Base-by-base conservation (phyloP, 208 protist species). In the Blechomonas ayalai region DNA sequence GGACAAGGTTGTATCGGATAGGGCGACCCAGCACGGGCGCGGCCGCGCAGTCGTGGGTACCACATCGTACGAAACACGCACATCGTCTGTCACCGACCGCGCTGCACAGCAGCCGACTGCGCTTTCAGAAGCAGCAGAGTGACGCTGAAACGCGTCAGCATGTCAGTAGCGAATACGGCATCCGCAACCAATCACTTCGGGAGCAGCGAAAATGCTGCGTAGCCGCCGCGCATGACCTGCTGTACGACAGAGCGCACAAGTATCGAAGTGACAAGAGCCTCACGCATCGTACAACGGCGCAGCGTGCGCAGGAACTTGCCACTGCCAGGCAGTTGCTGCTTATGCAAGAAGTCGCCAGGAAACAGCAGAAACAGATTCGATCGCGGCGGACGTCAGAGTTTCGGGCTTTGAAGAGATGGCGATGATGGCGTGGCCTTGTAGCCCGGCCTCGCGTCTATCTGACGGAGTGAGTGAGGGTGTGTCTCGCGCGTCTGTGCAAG, bases 271-370 rank as follows among this genome's bases (percentile, higher is more conserved):
- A 28, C 28, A 34, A 44, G 18, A 46, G 44, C 19, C 2, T 3
- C 20, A 10, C 38, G 3, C 40, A 55, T 32, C 33, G 35, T 13
- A 55, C 54, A 18, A 24, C 64, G 8, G 22, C 35, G 28, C 52
- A 77, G 49, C 50, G 62, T 2, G 63, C 64, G 20, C 40, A 54
- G 15, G 59, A 78, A 16, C 51, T 83, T 67, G 67, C 59, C 19
- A 66, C 59, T 1, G 79, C 79, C 31, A 55, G 79, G 20, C 59
- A 88, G 35, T 54, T 83, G 31, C 54, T 88, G 37, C 56, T 63
- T 41, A 35, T 79, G 33, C 33, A 81, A 27, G 79, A 88, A 47
- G 66, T 35, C 2, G 64, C 63, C 31, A 62, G 79, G 10, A 37
- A 49, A 20, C 37, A 70, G 12, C 72, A 79, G 61, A 74, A 69